phyloP scores from a whole-genome alignment of 2,329 filamentous ascomycete species.

The Botrytis deweyae region DNA sequence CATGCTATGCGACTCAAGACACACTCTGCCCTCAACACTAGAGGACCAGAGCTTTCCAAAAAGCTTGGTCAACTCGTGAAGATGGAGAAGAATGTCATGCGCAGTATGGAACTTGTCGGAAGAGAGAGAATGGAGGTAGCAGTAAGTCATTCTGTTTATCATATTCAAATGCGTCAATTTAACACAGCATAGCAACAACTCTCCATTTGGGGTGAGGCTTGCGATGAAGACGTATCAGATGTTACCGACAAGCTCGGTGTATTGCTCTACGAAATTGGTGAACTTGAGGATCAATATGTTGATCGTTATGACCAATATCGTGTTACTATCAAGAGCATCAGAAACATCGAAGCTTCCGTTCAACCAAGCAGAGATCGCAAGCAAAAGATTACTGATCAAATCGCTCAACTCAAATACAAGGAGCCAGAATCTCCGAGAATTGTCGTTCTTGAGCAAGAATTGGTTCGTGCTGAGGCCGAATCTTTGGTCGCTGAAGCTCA shows the following conservation, averaged over 20 bases:
- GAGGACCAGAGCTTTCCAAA: conserved; percentile 79
- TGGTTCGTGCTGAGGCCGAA: conserved; percentile 96
- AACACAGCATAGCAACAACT: conserved; percentile 78
- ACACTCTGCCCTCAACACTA: conserved; percentile 63
- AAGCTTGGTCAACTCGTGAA: conserved; percentile 98
- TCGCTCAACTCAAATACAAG: conserved; percentile 99
- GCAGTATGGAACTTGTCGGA: conserved; percentile 91
- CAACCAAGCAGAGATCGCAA: conserved; percentile 98
- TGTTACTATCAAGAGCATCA: conserved; percentile 98
- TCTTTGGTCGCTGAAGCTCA: conserved; percentile 98
- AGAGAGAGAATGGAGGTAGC: conserved; percentile 98
- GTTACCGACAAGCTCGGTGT: conserved; percentile 99
- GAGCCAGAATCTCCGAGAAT: conserved; percentile 98
- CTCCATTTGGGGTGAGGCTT: conserved; percentile 92
- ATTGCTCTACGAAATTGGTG: conserved; percentile 87
- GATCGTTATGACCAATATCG: conserved; percentile 99
- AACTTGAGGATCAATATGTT: conserved; percentile 95
- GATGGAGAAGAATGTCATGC: conserved; percentile 99
- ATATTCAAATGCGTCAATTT: conserved; percentile 16
- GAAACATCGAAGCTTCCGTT: conserved; percentile 97
- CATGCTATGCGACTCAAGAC: conserved; percentile 73
- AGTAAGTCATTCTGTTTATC: conserved; percentile 56
- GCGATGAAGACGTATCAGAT: conserved; percentile 97
- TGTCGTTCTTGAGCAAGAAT: conserved; percentile 95
- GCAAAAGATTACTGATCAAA: conserved; percentile 98